A percentile compares a stretch with the other conserved stretches of the same genome.
Evolutionary conservation across 768 basidiomycete species (phyloP).

Genomic region (Coprinopsis cinerea): DNA sequence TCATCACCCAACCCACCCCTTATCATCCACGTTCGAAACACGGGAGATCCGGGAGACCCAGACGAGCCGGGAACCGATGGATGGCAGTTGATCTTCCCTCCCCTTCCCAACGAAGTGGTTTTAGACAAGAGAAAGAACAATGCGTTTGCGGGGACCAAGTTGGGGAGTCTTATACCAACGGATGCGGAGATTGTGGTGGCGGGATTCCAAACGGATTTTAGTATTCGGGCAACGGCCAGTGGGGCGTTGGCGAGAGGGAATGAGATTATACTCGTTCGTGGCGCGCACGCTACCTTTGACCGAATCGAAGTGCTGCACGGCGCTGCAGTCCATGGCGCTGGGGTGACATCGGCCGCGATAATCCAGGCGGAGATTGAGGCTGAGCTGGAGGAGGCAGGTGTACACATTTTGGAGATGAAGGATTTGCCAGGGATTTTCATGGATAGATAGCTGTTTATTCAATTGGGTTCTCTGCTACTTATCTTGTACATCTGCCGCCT

Average conservation of each 20-base stretch:
- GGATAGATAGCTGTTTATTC: constrained; percentile 1
- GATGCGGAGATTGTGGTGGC: constrained; percentile 61
- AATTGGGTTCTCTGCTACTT: too few relatives aligned
- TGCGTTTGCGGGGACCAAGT: constrained; percentile 55
- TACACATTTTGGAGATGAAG: constrained; percentile 59
- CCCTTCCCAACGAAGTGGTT: constrained; percentile 44
- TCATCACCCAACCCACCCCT: constrained; percentile 40
- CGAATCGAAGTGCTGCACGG: constrained; percentile 56
- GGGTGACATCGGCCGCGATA: constrained; percentile 42
- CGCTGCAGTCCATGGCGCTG: too few relatives aligned
- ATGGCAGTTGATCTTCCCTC: constrained; percentile 56
- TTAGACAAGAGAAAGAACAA: constrained; percentile 69
- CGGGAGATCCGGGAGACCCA: constrained; percentile 52
- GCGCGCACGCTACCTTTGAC: constrained; percentile 65
- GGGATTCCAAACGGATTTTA: constrained; percentile 66
- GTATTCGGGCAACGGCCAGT: constrained; percentile 52
- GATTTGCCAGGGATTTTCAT: constrained; percentile 55
- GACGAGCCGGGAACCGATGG: constrained; percentile 52
- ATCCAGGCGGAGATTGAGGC: constrained; percentile 59
- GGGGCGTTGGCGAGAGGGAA: constrained; percentile 60
- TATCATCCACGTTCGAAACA: constrained; percentile 66
- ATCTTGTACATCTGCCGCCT: too few relatives aligned
- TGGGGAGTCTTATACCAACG: constrained; percentile 42
- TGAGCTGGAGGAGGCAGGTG: constrained; percentile 66
- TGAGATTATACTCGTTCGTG: constrained; percentile 55